phyloP scores from a whole-genome alignment of 1,284 basidiomycete species.

The Porogramme epimiltina region DNA sequence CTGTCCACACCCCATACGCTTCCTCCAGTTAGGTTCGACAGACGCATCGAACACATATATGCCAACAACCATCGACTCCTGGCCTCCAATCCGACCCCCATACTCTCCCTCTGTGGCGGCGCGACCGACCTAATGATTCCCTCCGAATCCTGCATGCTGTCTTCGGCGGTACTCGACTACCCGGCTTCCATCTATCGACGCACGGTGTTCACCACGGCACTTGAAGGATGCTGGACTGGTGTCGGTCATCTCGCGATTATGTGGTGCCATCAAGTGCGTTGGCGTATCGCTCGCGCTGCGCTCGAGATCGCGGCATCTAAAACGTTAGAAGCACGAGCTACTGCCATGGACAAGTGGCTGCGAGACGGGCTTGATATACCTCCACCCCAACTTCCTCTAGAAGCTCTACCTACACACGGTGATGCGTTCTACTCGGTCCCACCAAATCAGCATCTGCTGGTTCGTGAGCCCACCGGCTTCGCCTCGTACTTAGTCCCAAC shows the following conservation, averaged over 20 bases:
- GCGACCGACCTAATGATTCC: slow-evolving; percentile 91
- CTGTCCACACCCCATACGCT: slow-evolving; percentile 93
- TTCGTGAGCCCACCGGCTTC: slow-evolving; percentile 46
- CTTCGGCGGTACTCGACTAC: slow-evolving; percentile 29
- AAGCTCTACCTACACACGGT: slow-evolving; percentile 24
- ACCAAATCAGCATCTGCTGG: slow-evolving; percentile 38
- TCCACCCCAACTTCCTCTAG: slow-evolving; percentile 14
- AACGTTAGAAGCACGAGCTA: slow-evolving; percentile 33
- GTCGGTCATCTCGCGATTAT: slow-evolving; percentile 97
- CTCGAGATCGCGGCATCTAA: slow-evolving; percentile 61
- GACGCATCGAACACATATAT: slow-evolving; percentile 80
- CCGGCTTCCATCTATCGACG: slow-evolving; percentile 49
- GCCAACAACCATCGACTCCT: slow-evolving; percentile 40
- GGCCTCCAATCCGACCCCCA: slow-evolving; percentile 51
- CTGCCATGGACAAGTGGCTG: slow-evolving; percentile 63
- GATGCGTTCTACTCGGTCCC: slow-evolving; percentile 39
- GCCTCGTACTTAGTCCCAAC: slow-evolving; percentile 55
- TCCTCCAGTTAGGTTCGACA: slow-evolving; percentile 88
- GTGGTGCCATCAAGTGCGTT: slow-evolving; percentile 98
- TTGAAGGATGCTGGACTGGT: slow-evolving; percentile 92
- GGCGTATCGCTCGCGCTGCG: slow-evolving; percentile 80
- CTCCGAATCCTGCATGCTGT: slow-evolving; percentile 86
- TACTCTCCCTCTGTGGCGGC: slow-evolving; percentile 91
- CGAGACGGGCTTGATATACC: slow-evolving; percentile 56
- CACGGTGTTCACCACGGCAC: slow-evolving; percentile 83